Conservation (phyloP, 495 filamentous ascomycete genomes). For the Platismatia glauca region DNA sequence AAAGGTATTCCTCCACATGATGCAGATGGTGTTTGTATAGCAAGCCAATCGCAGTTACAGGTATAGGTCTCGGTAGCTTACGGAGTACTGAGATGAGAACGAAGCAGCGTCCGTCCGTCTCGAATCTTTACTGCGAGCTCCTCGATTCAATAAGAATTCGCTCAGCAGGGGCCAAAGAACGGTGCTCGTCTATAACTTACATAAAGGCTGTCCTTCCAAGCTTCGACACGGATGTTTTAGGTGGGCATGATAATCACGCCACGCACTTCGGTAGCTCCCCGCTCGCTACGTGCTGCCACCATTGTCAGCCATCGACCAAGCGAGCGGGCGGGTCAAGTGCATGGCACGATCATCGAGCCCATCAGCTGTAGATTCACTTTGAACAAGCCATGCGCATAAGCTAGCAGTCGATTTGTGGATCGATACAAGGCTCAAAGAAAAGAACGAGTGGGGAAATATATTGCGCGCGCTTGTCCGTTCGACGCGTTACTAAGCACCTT, state of each 20-base stretch:
- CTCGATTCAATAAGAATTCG: not conserved
- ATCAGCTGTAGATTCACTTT: not conserved
- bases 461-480: not conserved
- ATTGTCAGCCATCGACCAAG: no score
- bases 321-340: no score
- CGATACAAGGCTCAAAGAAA: not conserved
- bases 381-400: not conserved
- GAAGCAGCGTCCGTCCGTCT: not conserved
- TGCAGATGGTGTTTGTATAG: not conserved
- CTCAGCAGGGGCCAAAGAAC: not conserved
- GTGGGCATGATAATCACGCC: no score
- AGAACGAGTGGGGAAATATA: not conserved
- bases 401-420: not conserved
- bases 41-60: no score
- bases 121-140: not conserved
- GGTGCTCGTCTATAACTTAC: not conserved
- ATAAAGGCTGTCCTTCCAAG: not conserved
- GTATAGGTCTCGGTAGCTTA: not conserved
- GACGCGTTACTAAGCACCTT: not conserved
- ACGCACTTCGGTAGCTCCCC: no score
- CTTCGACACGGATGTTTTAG: no score
- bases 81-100: not conserved
- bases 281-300: no score
- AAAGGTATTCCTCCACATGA: not conserved
- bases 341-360: not conserved